Conservation (phyloP, 1,284 basidiomycete species). For the Ceratobasidium papillatum region DNA sequence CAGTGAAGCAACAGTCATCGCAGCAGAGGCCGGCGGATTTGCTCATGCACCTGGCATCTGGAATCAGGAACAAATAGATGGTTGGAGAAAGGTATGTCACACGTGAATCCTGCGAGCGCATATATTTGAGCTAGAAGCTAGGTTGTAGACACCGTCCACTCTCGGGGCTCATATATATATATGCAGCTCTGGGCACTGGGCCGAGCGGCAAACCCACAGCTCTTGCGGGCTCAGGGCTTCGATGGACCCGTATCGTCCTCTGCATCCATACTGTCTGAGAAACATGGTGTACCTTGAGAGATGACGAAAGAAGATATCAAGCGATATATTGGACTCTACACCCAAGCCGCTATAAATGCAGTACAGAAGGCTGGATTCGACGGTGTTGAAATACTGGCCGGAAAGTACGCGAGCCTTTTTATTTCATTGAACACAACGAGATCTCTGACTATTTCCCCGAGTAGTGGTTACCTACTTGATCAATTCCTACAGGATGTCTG, state of each 20-base stretch:
- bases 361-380: slow-evolving; percentile 57
- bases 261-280: slow-evolving; percentile 46
- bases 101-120: neutral
- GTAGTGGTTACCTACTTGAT: slow-evolving; percentile 53
- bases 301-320: slow-evolving; percentile 48
- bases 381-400: slow-evolving; percentile 58
- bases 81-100: slow-evolving; percentile 50
- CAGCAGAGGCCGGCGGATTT: slow-evolving; percentile 47
- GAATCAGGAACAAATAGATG: slow-evolving; percentile 48
- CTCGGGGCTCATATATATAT: slow-evolving; percentile 52
- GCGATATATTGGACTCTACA: slow-evolving; percentile 52
- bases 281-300: slow-evolving; percentile 44
- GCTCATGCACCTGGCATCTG: slow-evolving; percentile 49
- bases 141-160: slow-evolving; percentile 53
- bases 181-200: slow-evolving; percentile 56
- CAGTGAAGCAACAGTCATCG: slow-evolving; percentile 53
- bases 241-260: slow-evolving; percentile 47
- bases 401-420: slow-evolving; percentile 44
- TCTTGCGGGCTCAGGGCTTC: slow-evolving; percentile 43
- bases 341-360: slow-evolving; percentile 54
- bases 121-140: neutral
- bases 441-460: neutral
- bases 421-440: neutral
- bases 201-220: slow-evolving; percentile 48
- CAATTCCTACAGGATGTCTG: slow-evolving; percentile 55